Base-by-base conservation (phyloP, 345 rosid genomes). In the Citrus cavaleriei region DNA sequence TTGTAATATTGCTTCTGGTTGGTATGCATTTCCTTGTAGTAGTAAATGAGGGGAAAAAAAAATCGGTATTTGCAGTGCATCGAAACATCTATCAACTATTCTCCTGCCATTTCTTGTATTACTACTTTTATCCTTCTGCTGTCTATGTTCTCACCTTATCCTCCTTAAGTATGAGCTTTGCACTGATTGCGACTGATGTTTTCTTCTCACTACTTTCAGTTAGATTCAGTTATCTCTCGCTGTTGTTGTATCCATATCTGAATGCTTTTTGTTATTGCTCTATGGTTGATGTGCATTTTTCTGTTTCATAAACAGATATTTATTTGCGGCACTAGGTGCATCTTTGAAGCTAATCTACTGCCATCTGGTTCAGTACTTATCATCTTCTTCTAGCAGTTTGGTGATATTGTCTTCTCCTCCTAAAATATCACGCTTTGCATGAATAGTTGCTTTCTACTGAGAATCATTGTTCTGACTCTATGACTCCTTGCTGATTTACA, bases 1-100 rank as follows among this genome's bases (percentile, higher is more conserved):
- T 71, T 79, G 80, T 81, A 78, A 73, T 81, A 71, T 67, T 73
- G 64, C 74, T 72, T 76, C 59, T 72, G 76, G 59, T 63, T 81
- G 82, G 73, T 76, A 76, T 76, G 85, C 82, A 70, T 75, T 68
- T 64, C 64, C 61, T 69, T 68, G 67, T 68, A 28, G 70, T 22
- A 68, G 74, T 70, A 72, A 25, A 76, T 51, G 72, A 40, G 34
- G 6, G 2, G 7, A 37, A 37, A n/a, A 9, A 66, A 55, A 54
- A 32, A 51, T 49, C 34, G 54, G 64, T 76, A 76, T 66, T 65
- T 64, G 63, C 63, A 16, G 8, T 22, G 16, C 19, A 27, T 30
- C 1, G 10, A 6, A 27, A 2, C 69, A 62, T 42, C 59, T 28
- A 18, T 74, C 57, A 34, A 13, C 35, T 54, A 32, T 9, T 9